phyloP scores from a whole-genome alignment of 169 alveolate species.

The Plasmodium knowlesi region DNA sequence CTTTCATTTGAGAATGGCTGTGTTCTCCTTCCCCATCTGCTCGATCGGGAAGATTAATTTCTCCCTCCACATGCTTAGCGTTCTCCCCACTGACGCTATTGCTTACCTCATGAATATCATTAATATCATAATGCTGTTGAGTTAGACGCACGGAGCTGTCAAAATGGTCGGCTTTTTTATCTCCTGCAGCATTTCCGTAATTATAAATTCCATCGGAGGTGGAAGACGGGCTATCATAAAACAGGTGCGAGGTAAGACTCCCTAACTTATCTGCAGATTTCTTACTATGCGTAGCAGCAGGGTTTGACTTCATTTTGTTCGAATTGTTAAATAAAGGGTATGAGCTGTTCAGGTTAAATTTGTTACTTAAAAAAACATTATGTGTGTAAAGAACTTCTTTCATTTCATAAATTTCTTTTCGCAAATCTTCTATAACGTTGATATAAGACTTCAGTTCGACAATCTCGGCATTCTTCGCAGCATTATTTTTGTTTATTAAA shows the following conservation, averaged over 20 bases:
- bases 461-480: conserved; percentile 10
- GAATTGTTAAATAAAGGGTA: conserved; percentile 36
- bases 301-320: conserved; percentile 29
- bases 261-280: conserved; percentile 16
- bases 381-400: conserved; percentile 57
- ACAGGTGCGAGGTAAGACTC: conserved; percentile 24
- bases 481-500: conserved; percentile 1
- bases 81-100: neutral
- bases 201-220: neutral
- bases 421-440: conserved; percentile 54
- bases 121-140: conserved; percentile 40
- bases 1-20: neutral
- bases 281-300: conserved; percentile 11
- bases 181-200: neutral
- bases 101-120: conserved; percentile 30
- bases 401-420: conserved; percentile 58
- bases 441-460: conserved; percentile 39
- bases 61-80: neutral
- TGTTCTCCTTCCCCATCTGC: neutral
- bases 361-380: conserved; percentile 24
- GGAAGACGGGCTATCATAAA: neutral
- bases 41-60: neutral
- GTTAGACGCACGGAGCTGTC: neutral
- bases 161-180: neutral
- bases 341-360: conserved; percentile 37